Evolutionary conservation across 2,329 filamentous ascomycete species (phyloP), one percentile per base, ranked within the genome.

Genomic region (Phaeoacremonium minimum): DNA sequence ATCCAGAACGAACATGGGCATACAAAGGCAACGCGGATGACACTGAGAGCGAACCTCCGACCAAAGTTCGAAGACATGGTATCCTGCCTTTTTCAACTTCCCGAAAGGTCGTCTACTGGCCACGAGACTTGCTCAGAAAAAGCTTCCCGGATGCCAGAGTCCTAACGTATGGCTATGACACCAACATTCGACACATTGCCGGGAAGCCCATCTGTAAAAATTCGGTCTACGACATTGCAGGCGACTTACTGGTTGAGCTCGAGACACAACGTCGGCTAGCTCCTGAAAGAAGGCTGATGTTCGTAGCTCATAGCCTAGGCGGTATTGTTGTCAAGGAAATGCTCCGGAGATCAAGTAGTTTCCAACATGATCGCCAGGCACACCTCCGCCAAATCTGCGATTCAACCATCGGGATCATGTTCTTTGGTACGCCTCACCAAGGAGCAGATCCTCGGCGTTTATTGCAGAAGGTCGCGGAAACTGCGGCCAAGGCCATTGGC

Each of bases 241-340:
- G 50, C 43, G 50, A 62, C 36, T 52, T 65, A 17, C 43, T 64
- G 7, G 42, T 55, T 7, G 48, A 42, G 5, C 41, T 65, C 6
- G 60, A 63, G 34, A 50, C 49, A 6, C 32, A 43, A 15, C 53
- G 58, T 4, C 44, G 48, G 4, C n/a, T 7, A 6, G 9, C 20
- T 15, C 28, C 30, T 4, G 17, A 4, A 8, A 16, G 30, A 7
- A 5, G 14, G 3, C 30, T 26, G 22, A 26, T 26, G n/a, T 26
- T 26, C 8, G 22, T 26, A 3, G 22, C 22, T n/a, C 22, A 26
- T 26, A 26, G 22, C 22, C 22, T 26, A 9, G 22, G 22, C 8
- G 22, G 22, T n/a, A 8, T 26, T 26, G 9, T 26, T n/a, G 22
- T 26, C 9, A 26, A 26, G 22, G 30, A 32, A 13, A 32, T 32